These are phyloP conservation scores for Naganishia vaughanmartiniae DNA, from an alignment of 768 basidiomycete genomes.

Conservation along the genomic window DNA sequence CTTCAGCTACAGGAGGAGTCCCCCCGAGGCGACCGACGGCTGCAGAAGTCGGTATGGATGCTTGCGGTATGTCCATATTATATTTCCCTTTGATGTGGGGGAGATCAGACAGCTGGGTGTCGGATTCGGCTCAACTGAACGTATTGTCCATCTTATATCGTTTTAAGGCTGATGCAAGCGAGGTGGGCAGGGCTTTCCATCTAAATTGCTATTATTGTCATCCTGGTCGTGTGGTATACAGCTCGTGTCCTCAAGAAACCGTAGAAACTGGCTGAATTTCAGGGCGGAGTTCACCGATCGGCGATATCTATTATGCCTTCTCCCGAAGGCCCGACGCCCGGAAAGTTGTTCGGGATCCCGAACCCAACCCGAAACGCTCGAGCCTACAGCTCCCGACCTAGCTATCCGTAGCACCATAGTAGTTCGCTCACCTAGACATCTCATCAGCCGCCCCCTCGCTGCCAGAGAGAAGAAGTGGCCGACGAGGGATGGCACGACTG, in stretches of 20 bases:
- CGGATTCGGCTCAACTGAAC: background rate
- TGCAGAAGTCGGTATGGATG: slow-evolving; percentile 4
- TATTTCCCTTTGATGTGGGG: background rate
- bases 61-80: slow-evolving; percentile 16
- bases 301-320: slow-evolving; percentile 3
- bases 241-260: background rate
- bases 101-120: background rate
- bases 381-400: too few relatives aligned
- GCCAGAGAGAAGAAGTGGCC: too few relatives aligned
- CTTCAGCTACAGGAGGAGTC: slow-evolving; percentile 6
- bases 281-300: slow-evolving; percentile 14
- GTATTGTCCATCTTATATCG: background rate
- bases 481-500: too few relatives aligned
- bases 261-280: slow-evolving; percentile 11
- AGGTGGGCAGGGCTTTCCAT: background rate
- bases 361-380: background rate
- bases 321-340: background rate
- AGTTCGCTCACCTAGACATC: too few relatives aligned
- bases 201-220: background rate
- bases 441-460: too few relatives aligned
- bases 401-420: too few relatives aligned
- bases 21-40: slow-evolving; percentile 2
- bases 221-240: background rate
- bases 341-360: background rate
- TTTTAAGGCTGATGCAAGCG: background rate